These are phyloP conservation scores for Trichoderma lentiforme DNA, from an alignment of 2,329 filamentous ascomycete species.

Conservation along the genomic window DNA sequence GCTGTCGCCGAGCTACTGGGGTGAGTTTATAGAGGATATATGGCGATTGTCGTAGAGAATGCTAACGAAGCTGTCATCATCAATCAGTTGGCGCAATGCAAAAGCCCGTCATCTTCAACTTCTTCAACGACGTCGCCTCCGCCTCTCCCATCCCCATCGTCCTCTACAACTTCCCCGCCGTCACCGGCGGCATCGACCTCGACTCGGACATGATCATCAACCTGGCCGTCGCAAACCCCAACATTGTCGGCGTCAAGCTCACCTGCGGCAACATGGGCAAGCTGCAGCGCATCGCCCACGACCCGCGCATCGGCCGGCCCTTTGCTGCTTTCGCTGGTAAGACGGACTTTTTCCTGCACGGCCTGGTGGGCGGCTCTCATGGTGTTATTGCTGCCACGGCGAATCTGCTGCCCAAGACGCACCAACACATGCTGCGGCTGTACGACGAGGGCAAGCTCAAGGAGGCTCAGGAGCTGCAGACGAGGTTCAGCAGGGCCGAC, in stretches of 20 bases:
- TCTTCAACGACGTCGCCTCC: constrained; percentile 61
- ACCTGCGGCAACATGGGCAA: constrained; percentile 66
- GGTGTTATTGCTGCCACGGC: constrained; percentile 41
- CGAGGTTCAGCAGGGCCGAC: constrained; percentile 28
- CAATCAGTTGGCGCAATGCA: constrained; percentile 26
- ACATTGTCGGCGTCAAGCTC: constrained; percentile 63
- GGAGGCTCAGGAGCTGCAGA: constrained; percentile 37
- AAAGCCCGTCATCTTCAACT: constrained; percentile 20
- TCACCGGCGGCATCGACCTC: constrained; percentile 58
- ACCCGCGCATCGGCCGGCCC: constrained; percentile 25
- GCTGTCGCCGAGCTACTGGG: constrained; percentile 75
- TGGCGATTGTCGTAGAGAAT: neutral
- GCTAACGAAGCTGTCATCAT: neutral
- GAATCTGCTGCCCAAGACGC: constrained; percentile 39
- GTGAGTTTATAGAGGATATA: constrained; percentile 27
- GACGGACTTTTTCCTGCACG: constrained; percentile 42
- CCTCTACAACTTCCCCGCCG: constrained; percentile 65
- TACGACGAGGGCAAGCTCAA: constrained; percentile 32
- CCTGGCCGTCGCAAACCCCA: constrained; percentile 48
- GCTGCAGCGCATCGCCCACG: constrained; percentile 49
- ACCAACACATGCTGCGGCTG: constrained; percentile 34
- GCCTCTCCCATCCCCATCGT: constrained; percentile 58
- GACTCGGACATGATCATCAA: constrained; percentile 56
- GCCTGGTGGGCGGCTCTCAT: constrained; percentile 38
- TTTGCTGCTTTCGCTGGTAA: constrained; percentile 39